Conservation (phyloP, 768 basidiomycete genomes). For the Lactarius hengduanensis region DNA sequence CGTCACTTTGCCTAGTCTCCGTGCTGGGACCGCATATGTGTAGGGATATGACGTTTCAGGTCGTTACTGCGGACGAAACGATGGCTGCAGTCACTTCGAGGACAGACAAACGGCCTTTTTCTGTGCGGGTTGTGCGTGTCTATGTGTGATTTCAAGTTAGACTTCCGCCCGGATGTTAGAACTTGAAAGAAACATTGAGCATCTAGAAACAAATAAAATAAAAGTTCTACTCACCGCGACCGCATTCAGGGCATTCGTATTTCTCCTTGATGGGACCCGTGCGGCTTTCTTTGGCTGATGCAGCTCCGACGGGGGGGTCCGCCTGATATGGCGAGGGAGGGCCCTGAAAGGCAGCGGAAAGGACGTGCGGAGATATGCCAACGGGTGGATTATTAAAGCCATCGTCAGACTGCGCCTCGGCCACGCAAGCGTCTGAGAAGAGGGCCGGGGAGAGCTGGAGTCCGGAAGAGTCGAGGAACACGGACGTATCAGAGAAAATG, state of each 20-base stretch:
- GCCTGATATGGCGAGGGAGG: neutral
- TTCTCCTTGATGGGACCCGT: neutral
- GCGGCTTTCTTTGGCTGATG: neutral
- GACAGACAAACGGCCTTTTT: neutral
- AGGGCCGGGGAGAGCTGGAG: neutral
- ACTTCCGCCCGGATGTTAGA: neutral
- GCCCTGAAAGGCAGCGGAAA: neutral
- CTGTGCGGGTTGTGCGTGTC: neutral
- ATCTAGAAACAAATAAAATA: neutral
- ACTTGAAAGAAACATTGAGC: neutral
- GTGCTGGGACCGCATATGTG: neutral
- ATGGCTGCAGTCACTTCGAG: neutral
- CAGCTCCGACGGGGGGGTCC: neutral
- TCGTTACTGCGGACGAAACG: neutral
- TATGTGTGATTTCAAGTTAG: neutral
- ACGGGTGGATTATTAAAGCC: fast-evolving
- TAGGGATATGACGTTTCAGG: neutral
- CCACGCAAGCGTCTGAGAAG: neutral
- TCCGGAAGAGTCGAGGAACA: neutral
- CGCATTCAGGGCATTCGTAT: neutral
- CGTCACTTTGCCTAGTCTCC: neutral
- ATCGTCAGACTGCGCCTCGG: neutral
- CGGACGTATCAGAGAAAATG: neutral
- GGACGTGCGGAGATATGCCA: neutral
- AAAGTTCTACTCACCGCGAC: neutral